Conservation (phyloP, 2,329 filamentous ascomycete genomes). For the Curvularia spicifera region DNA sequence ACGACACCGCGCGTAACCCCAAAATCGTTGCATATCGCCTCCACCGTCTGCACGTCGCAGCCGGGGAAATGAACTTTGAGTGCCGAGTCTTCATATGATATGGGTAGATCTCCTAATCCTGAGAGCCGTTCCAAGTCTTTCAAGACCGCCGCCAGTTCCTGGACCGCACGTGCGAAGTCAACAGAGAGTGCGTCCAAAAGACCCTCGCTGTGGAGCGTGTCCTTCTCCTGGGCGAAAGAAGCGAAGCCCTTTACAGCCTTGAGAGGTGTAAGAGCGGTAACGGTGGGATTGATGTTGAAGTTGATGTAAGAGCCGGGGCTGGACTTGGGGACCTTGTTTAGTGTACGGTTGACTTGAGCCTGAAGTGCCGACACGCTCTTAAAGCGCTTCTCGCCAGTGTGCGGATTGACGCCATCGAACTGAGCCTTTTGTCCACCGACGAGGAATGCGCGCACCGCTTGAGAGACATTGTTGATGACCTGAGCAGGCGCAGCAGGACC, state of each 20-base stretch:
- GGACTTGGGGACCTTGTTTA: slow-evolving; percentile 64
- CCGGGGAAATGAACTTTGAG: slow-evolving; percentile 89
- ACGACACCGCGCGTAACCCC: slow-evolving; percentile 82
- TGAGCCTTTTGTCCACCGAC: slow-evolving; percentile 88
- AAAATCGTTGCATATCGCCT: slow-evolving; percentile 83
- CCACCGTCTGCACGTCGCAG: slow-evolving; percentile 82
- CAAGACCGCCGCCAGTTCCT: slow-evolving; percentile 79
- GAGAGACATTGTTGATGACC: slow-evolving; percentile 93
- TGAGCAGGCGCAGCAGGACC: slow-evolving; percentile 83
- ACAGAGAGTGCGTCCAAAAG: slow-evolving; percentile 83
- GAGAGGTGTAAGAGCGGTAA: slow-evolving; percentile 83
- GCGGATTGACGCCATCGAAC: slow-evolving; percentile 76
- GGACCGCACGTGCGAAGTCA: slow-evolving; percentile 86
- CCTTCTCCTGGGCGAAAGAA: slow-evolving; percentile 47
- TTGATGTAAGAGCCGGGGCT: slow-evolving; percentile 83
- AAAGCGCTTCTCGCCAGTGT: slow-evolving; percentile 77
- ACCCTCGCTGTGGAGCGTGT: slow-evolving; percentile 79
- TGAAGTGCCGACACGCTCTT: slow-evolving; percentile 76
- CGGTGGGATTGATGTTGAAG: slow-evolving; percentile 85
- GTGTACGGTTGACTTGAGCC: slow-evolving; percentile 72
- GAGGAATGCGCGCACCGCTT: slow-evolving; percentile 89
- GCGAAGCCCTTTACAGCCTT: slow-evolving; percentile 63
- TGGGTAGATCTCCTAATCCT: slow-evolving; percentile 79
- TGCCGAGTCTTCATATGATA: slow-evolving; percentile 71
- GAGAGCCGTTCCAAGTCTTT: slow-evolving; percentile 82